Conservation (phyloP, 306 rosid genomes). For the apple (Malus domestica) region ASM211411v1 NC_041802.1:3399501-3400000, state of each 20-base stretch:
- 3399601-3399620: not conserved
- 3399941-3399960: not conserved
- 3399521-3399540: not conserved
- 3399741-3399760: not conserved
- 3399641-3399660: too few species aligned
- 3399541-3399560: slow-evolving; percentile 7
- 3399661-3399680: too few species aligned
- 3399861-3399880: not conserved
- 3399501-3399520: slow-evolving; percentile 1
- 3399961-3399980: not conserved
- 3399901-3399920: not conserved
- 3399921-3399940: not conserved
- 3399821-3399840: not conserved
- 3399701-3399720: not conserved
- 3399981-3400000: too few species aligned
- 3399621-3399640: not conserved
- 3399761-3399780: not conserved
- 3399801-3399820: not conserved
- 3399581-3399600: not conserved
- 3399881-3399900: not conserved
- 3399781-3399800: not conserved
- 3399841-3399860: not conserved
- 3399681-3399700: not conserved
- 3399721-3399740: not conserved
- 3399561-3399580: not conserved